phyloP scores from a whole-genome alignment of 441 rosid species.

The Adansonia gregorii region DNA sequence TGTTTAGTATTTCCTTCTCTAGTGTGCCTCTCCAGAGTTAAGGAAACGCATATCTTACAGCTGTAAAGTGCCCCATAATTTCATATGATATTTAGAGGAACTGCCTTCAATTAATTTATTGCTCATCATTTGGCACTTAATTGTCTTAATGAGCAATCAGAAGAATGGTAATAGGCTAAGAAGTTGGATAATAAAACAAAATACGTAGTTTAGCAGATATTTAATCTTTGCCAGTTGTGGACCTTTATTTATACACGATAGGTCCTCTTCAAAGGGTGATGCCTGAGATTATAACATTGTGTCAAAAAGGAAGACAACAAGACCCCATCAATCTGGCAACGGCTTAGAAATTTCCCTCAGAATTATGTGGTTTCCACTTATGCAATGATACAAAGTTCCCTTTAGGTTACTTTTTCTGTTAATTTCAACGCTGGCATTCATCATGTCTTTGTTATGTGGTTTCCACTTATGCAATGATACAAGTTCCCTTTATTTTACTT shows the following conservation, averaged over 20 bases:
- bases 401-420: background rate
- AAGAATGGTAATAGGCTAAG: background rate
- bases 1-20: background rate
- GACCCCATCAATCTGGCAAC: background rate
- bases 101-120: background rate
- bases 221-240: background rate
- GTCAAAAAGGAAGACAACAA: conserved; percentile 1
- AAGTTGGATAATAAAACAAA: background rate
- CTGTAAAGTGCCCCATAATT: background rate
- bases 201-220: background rate
- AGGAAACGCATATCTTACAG: background rate
- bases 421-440: background rate
- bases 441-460: background rate
- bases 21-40: background rate
- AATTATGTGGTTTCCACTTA: background rate
- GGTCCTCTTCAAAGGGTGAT: conserved; percentile 9
- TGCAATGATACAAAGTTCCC: background rate
- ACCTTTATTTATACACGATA: background rate
- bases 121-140: conserved; percentile 1
- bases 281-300: conserved; percentile 4
- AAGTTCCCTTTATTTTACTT: background rate
- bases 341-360: background rate
- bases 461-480: background rate
- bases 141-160: background rate
- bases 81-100: background rate